Evolutionary conservation across 2,329 filamentous ascomycete genomes (phyloP).

Genomic region (Cadophora luteo-olivacea): DNA sequence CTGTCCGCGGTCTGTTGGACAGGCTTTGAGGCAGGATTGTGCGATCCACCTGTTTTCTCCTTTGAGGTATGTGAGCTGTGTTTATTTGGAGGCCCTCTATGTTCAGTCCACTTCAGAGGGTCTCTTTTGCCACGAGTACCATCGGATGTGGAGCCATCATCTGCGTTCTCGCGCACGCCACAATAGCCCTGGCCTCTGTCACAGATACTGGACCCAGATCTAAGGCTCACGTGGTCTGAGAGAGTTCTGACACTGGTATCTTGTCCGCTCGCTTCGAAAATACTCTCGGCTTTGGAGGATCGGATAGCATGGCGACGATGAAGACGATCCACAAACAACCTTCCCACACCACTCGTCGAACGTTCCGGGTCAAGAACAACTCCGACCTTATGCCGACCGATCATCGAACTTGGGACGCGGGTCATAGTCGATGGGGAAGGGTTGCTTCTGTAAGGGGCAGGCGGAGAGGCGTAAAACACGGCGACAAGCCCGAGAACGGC

Average conservation of each 20-base stretch:
- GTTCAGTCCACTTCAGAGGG: constrained; percentile 7
- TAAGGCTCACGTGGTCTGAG: background rate
- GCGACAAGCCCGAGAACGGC: constrained; percentile 1
- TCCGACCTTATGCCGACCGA: background rate
- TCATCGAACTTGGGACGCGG: background rate
- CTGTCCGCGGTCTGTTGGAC: constrained; percentile 8
- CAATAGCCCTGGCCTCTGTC: background rate
- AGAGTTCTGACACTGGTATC: background rate
- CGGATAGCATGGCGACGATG: background rate
- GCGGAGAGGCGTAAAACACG: background rate
- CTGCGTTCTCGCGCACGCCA: background rate
- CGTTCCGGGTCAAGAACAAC: background rate
- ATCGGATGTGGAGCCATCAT: background rate
- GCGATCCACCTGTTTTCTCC: background rate
- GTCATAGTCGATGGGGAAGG: background rate
- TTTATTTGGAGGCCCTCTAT: constrained; percentile 14
- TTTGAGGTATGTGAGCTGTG: constrained; percentile 3
- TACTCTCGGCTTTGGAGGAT: background rate
- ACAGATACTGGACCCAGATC: background rate
- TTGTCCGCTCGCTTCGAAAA: background rate
- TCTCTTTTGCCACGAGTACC: background rate
- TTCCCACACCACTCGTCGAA: background rate
- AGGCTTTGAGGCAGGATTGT: background rate
- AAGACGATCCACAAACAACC: constrained; percentile 6
- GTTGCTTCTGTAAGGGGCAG: background rate